Base-by-base conservation (phyloP, 352 stramenopile genomes). In the Aphanomyces euteiches region DNA sequence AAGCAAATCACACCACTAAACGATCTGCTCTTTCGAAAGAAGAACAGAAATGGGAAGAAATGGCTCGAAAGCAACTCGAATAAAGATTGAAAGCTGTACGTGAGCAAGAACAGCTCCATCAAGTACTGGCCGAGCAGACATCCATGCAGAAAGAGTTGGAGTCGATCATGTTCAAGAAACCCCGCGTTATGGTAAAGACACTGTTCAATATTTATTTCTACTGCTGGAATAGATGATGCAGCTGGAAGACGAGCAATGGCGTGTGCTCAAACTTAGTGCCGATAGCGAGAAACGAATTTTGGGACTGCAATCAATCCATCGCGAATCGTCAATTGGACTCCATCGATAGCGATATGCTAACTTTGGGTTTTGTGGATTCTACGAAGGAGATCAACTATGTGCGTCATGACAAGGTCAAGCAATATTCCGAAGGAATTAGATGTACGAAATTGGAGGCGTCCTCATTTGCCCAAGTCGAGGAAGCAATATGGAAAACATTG, bases 131-230 rank as follows among this genome's bases (percentile, higher is more conserved):
- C 19, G 40, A 67, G 19, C 59, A 67, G n/a, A 28, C 38, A 21
- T 12, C 47, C 21, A 21, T 56, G 7, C 28, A n/a, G 10, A 3
- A 56, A 15, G 41, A 54, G 34, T 37, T 67, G 19, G 40, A 67
- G 21, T 8, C 7, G n/a, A 67, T 56, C 39, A 7, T 67, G 59
- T 36, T 41, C 41, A 67, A 67, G 59, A 48, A 54, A 56, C 59
- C 59, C 19, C 59, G 59, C 17, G 7, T 10, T 28, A 67, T 67
- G 43, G 59, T 67, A 37, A 41, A 53, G 15, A 15, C 48, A 28
- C 8, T 15, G 43, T 4, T 12, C 39, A 15, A 12, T 19, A 43
- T 21, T 17, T 54, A 10, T 8, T 41, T 19, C 7, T 17, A n/a
- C 4, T 54, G 28, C 0, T 4, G 28, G 54, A 17, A 12, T 39